Conservation (phyloP, 345 rosid genomes). For the Hibiscus syriacus region DNA sequence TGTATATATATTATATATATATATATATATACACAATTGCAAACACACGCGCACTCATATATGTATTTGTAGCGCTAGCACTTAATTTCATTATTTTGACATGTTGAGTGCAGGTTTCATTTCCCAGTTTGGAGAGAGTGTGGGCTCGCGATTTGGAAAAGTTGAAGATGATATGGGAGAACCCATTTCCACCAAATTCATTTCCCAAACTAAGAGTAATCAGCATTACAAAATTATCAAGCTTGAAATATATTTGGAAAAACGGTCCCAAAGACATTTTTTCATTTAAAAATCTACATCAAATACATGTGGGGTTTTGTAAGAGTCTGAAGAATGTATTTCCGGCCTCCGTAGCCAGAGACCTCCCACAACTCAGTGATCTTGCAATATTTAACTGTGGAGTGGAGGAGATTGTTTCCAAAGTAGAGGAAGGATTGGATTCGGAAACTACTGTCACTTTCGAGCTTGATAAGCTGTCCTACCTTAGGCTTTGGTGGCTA, state of each 20-base stretch:
- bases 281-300: not conserved
- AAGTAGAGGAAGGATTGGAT: not conserved
- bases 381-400: fast-evolving
- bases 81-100: not conserved
- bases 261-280: not conserved
- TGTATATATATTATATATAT: too few species aligned
- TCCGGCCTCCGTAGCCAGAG: not conserved
- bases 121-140: not conserved
- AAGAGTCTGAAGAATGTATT: not conserved
- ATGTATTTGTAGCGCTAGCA: not conserved
- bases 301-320: not conserved
- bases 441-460: not conserved
- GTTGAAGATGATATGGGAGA: not conserved
- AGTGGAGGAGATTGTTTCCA: not conserved
- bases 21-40: too few species aligned
- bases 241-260: not conserved
- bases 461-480: not conserved
- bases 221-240: not conserved
- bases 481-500: not conserved
- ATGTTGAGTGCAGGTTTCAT: not conserved
- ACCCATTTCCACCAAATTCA: not conserved
- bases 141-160: not conserved
- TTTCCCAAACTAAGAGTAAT: not conserved
- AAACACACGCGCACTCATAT: too few species aligned
- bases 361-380: not conserved